Evolutionary conservation across 768 basidiomycete species (phyloP).

Genomic region (Rubroboletus satanas): DNA sequence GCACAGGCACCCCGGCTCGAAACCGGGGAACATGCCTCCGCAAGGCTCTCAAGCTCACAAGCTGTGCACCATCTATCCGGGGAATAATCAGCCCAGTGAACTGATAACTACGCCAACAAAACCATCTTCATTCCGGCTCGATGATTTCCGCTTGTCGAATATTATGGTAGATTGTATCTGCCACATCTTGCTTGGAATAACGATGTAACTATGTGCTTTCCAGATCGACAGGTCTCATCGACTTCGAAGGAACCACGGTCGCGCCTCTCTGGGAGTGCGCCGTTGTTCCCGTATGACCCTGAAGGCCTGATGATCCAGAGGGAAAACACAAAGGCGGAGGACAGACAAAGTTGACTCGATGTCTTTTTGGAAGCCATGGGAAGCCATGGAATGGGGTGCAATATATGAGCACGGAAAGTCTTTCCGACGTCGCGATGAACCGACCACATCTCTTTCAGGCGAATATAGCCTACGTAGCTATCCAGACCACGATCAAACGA

Average conservation of each 20-base stretch:
- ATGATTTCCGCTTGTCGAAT: constrained; percentile 2
- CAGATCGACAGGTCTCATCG: background rate
- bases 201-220: background rate
- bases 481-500: too few relatives aligned
- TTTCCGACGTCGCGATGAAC: too few relatives aligned
- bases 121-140: background rate
- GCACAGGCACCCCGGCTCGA: background rate
- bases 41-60: background rate
- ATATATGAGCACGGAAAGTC: too few relatives aligned
- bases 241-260: background rate
- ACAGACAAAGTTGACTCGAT: too few relatives aligned
- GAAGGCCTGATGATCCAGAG: too few relatives aligned
- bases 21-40: background rate
- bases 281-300: background rate
- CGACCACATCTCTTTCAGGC: too few relatives aligned
- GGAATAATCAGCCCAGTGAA: background rate
- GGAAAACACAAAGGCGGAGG: too few relatives aligned
- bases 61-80: background rate
- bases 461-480: too few relatives aligned
- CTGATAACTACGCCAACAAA: background rate
- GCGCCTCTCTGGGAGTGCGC: background rate
- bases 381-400: too few relatives aligned
- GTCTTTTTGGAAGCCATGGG: too few relatives aligned
- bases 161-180: background rate
- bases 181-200: background rate